Conservation (phyloP, 495 filamentous ascomycete genomes). For the Pseudotulostoma volvatum region DNA sequence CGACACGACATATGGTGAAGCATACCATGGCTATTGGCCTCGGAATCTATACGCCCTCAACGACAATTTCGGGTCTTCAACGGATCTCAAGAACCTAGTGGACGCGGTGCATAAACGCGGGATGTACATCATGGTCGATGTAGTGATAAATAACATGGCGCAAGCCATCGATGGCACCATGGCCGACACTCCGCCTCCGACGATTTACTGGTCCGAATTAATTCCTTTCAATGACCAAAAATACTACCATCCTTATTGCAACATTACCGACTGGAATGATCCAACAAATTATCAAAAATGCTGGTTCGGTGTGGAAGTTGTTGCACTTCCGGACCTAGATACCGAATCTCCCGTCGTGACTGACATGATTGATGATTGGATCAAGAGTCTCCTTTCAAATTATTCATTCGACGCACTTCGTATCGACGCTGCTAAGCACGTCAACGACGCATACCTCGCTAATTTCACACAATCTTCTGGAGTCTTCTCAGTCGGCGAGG, state of each 20-base stretch:
- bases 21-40: constrained; percentile 19
- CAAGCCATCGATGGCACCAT: constrained; percentile 24
- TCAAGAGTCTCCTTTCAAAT: constrained; percentile 37
- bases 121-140: constrained; percentile 50
- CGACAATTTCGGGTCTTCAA: constrained; percentile 11
- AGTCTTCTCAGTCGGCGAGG: constrained; percentile 47
- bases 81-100: constrained; percentile 11
- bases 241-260: constrained; percentile 45
- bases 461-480: constrained; percentile 38
- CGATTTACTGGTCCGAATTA: constrained; percentile 38
- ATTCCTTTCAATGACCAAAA: constrained; percentile 40
- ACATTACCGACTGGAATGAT: constrained; percentile 28
- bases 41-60: constrained; percentile 14
- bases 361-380: constrained; percentile 40
- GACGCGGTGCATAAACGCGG: constrained; percentile 12
- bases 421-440: constrained; percentile 50
- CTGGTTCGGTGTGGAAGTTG: constrained; percentile 41
- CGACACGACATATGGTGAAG: constrained; percentile 30
- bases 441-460: constrained; percentile 42
- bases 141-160: constrained; percentile 54
- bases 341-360: constrained; percentile 39
- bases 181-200: background rate
- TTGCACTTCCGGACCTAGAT: constrained; percentile 43
- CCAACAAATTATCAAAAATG: constrained; percentile 20
- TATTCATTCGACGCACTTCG: constrained; percentile 57